Base-by-base conservation (phyloP, 2,329 filamentous ascomycete species). In the Penicillium sp. region DNA sequence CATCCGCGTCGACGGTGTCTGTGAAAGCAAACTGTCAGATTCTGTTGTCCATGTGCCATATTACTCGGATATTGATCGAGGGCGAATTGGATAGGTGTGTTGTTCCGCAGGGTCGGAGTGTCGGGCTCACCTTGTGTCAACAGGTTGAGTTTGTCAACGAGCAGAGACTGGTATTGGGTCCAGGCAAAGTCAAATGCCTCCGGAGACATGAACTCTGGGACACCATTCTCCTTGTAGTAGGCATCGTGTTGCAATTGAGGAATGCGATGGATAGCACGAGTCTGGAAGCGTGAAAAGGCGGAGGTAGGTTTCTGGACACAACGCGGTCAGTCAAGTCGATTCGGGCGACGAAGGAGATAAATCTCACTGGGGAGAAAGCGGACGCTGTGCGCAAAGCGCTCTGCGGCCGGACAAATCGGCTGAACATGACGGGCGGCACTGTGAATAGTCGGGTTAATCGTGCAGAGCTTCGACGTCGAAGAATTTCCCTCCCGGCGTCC, bases 181-280 rank as follows among this genome's bases (percentile, higher is more conserved):
- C 91, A 99, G 46, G 91, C 86, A 51, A 90, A 81, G 52, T 87
- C 76, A 74, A 89, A 95, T 51, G 84, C 89, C 47, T 82, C 78
- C 2, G 80, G 72, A 29, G 86, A 86, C 69, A 96, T 79, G 57
- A 97, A 80, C 13, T 84, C 84, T n/a, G 84, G 82, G 6, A 96
- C 79, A 55, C 84, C 84, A 60, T 82, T 65, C 50, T 75, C 55
- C 52, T 67, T 66, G 62, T 82, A 81, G 38, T 68, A 58, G 11
- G 67, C 60, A 52, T 79, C 74, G 66, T 81, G 74, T 38, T 68
- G 70, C 61, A 84, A 78, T 57, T 74, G 65, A 23, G 82, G 81
- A 6, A 82, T 73, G 42, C 64, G 64, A 66, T 84, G 79, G 41
- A 72, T 48, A 56, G 61, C 63, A 62, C 74, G 69, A 59, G 58